phyloP scores from a whole-genome alignment of 345 rosid species.

The Excoecaria cochinchinensis region DNA sequence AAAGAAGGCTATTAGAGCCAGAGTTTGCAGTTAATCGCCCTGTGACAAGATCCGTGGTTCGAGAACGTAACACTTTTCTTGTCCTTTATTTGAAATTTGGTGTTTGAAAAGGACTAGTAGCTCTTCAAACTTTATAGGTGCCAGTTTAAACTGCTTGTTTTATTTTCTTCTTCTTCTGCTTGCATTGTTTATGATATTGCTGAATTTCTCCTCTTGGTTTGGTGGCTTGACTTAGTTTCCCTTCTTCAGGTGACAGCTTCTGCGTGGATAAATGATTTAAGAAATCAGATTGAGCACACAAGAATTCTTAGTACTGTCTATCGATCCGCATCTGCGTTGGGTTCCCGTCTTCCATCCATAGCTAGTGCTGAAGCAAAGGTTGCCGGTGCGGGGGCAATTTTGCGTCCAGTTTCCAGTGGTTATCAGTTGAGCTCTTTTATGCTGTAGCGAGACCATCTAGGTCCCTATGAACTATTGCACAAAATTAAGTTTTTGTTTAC shows the following conservation, averaged over 20 bases:
- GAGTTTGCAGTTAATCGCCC: no score
- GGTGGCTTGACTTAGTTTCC: slow-evolving; percentile 11
- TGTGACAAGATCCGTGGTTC: no score
- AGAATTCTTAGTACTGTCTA: slow-evolving; percentile 85
- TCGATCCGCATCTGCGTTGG: slow-evolving; percentile 86
- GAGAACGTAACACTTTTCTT: no score
- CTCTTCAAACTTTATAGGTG: background rate
- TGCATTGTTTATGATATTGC: background rate
- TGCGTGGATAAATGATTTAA: slow-evolving; percentile 89
- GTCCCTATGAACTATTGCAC: background rate
- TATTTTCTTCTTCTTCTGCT: background rate
- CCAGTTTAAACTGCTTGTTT: background rate
- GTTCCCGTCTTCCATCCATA: slow-evolving; percentile 92
- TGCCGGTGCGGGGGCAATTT: slow-evolving; percentile 92
- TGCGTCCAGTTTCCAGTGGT: slow-evolving; percentile 86
- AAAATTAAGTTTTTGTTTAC: no score
- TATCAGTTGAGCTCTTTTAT: slow-evolving; percentile 60
- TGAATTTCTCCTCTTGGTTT: background rate
- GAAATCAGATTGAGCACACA: slow-evolving; percentile 84
- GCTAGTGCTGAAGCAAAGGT: slow-evolving; percentile 90
- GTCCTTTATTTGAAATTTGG: background rate
- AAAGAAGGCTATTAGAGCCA: no score
- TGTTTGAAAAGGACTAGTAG: background rate
- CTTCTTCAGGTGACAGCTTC: slow-evolving; percentile 78
- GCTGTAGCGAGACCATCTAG: background rate